A percentile compares a stretch with the other conserved stretches of the same genome.
Evolutionary conservation across 2,329 filamentous ascomycete species (phyloP).

Genomic region (Pestalotiopsis sp.): DNA sequence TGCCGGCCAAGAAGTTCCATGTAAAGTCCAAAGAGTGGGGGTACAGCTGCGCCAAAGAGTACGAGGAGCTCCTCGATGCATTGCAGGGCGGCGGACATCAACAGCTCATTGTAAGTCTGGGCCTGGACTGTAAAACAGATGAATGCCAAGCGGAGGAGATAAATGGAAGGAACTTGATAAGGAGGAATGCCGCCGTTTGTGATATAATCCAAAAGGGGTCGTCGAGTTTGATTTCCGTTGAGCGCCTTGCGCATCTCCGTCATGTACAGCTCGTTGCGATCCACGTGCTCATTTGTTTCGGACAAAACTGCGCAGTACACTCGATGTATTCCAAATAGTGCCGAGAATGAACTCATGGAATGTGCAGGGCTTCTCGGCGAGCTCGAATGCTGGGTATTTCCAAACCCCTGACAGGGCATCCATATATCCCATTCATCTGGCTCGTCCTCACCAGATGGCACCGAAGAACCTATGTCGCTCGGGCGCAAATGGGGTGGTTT

Average conservation of each 20-base stretch:
- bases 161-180: constrained; percentile 20
- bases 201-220: constrained; percentile 16
- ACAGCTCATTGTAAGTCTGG: constrained; percentile 10
- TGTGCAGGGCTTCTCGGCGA: constrained; percentile 23
- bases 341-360: constrained; percentile 24
- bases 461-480: constrained; percentile 45
- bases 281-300: not conserved
- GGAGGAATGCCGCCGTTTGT: constrained; percentile 19
- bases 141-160: constrained; percentile 23
- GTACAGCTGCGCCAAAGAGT: constrained; percentile 22
- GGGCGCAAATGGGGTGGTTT: constrained; percentile 51
- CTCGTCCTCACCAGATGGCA: constrained; percentile 63
- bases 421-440: constrained; percentile 77
- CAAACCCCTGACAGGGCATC: constrained; percentile 52
- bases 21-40: constrained; percentile 21
- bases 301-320: constrained; percentile 19
- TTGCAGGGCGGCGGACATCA: constrained; percentile 16
- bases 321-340: constrained; percentile 22
- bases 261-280: constrained; percentile 17
- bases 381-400: constrained; percentile 18
- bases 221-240: constrained; percentile 12
- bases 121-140: constrained; percentile 17
- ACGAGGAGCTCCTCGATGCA: constrained; percentile 22
- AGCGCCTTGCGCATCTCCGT: constrained; percentile 19
- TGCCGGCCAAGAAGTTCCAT: constrained; percentile 20